These are phyloP conservation scores for Cryphonectria nitschkei DNA, from an alignment of 2,329 filamentous ascomycete genomes.

Conservation along the genomic window DNA sequence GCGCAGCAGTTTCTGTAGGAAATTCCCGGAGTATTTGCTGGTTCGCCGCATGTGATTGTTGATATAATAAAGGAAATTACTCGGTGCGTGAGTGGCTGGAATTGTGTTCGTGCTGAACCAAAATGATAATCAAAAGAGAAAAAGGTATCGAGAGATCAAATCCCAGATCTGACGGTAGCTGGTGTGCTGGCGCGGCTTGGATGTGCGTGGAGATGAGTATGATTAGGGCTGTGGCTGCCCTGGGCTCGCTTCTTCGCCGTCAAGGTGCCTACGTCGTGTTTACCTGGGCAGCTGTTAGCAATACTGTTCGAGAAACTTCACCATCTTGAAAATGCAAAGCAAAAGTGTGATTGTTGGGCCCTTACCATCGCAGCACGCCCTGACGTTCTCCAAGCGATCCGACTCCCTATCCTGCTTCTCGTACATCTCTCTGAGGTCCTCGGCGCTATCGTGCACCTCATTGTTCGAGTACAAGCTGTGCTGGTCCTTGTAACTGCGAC, in stretches of 20 bases:
- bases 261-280: slow-evolving; percentile 72
- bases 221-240: slow-evolving; percentile 41
- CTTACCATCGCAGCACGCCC: slow-evolving; percentile 96
- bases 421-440: slow-evolving; percentile 80
- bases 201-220: slow-evolving; percentile 33
- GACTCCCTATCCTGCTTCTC: slow-evolving; percentile 77
- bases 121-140: neutral
- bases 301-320: neutral
- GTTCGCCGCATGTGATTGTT: slow-evolving; percentile 14
- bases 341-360: neutral
- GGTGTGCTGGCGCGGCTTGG: slow-evolving; percentile 27
- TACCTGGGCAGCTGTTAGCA: slow-evolving; percentile 51
- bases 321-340: neutral
- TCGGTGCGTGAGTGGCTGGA: slow-evolving; percentile 20
- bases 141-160: slow-evolving; percentile 14
- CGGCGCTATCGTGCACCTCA: slow-evolving; percentile 74
- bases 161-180: slow-evolving; percentile 34
- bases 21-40: slow-evolving; percentile 8
- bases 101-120: neutral
- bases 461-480: slow-evolving; percentile 55
- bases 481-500: slow-evolving; percentile 48
- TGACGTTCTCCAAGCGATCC: slow-evolving; percentile 88
- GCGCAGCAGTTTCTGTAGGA: slow-evolving; percentile 4
- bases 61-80: slow-evolving; percentile 21
- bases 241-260: slow-evolving; percentile 51